Evolutionary conservation across 2,329 filamentous ascomycete species (phyloP).

Genomic region (Fusarium tricinctum): DNA sequence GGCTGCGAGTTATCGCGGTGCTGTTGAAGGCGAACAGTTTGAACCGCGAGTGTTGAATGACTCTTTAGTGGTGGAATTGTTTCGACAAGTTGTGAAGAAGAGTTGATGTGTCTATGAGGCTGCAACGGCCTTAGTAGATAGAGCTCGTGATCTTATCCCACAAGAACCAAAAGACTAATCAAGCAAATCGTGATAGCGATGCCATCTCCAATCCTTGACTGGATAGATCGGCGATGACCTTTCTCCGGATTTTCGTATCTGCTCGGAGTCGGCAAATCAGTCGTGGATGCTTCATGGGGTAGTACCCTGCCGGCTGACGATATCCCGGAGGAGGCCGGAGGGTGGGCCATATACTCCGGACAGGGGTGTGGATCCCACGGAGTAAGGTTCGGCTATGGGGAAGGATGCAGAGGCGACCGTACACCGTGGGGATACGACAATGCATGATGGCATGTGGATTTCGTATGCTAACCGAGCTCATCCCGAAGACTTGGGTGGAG

Average conservation of each 20-base stretch:
- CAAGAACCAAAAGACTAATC: neutral
- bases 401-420: too few species aligned
- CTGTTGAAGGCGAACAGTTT: constrained; percentile 11
- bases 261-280: neutral
- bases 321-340: constrained; percentile 3
- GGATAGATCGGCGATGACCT: neutral
- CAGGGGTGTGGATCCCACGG: constrained; percentile 11
- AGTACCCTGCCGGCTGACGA: neutral
- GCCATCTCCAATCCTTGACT: neutral
- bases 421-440: too few species aligned
- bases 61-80: too few species aligned
- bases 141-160: constrained; percentile 4
- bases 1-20: neutral
- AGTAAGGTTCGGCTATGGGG: neutral
- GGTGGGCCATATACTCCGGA: constrained; percentile 3
- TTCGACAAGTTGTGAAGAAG: neutral
- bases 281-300: neutral
- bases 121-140: neutral
- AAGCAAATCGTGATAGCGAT: neutral
- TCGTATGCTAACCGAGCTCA: too few species aligned
- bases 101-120: neutral
- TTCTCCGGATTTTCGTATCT: neutral
- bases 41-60: neutral
- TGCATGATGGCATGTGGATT: too few species aligned
- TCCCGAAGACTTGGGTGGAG: too few species aligned